Evolutionary conservation across 1,139 yeast genomes (phyloP), one percentile per base, ranked within the genome.

Genomic region (Debaryomycetaceae sp.): DNA sequence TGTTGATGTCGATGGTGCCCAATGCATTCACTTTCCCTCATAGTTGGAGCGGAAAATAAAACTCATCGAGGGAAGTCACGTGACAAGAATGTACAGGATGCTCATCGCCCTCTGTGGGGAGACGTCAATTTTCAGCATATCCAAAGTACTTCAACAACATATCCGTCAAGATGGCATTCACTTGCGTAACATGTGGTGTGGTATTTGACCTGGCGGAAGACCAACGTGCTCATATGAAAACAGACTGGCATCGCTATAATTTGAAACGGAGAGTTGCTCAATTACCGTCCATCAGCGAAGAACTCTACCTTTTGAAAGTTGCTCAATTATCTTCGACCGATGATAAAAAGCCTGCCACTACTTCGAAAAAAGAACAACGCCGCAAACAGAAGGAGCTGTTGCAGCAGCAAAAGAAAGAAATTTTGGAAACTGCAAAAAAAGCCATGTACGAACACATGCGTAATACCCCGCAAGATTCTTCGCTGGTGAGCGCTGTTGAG

Each of bases 161-260:
- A 8, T 8, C n/a, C 16, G 12, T 7, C 20, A 10, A 18, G 15
- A 34, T 18, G 29, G 38, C 38, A 37, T 63, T 51, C 40, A 62
- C 71, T 26, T 64, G 71, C 45, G 63, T 62, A 35, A 60, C 69
- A 5, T 64, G 71, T 45, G 53, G 49, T 32, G 55, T 64, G 36
- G 57, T 52, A 34, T 64, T 64, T 37, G 52, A 57, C 24, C 47
- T 54, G 22, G 57, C 68, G 3, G 58, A 49, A 31, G 58, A 55
- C 39, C 72, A 65, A 42, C 48, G 70, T 25, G 43, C 45, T 25
- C 72, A 65, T 45, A 67, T 75, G 75, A 58, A 68, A 46, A 62
- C 81, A 3, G 92, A 79, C 36, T 80, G 92, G 92, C 92, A 80
- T 53, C 57, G 78, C 39, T 73, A 73, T 45, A 73, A 73, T 41